Evolutionary conservation across 352 stramenopile species (phyloP), one percentile per base, ranked within the genome.

Genomic region (Pythium folliculosum): DNA sequence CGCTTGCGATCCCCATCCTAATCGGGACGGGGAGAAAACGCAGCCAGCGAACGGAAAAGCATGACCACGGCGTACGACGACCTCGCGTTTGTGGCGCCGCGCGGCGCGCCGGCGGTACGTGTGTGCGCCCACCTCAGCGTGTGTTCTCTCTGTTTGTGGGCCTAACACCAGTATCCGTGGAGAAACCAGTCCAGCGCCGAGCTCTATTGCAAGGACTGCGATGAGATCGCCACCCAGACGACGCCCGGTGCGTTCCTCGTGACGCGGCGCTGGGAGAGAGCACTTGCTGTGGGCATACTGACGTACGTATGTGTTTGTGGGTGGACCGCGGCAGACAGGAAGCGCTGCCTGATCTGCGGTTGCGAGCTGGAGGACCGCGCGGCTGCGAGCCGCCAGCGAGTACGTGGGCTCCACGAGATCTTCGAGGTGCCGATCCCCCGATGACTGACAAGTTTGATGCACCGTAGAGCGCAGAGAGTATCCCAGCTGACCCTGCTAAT

Each of bases 11-110:
- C 44, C 21, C 25, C 19, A 61, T 47, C 22, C 23, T 12, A 60
- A 43, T 38, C 23, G 17, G 50, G 44, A 12, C 27, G 1, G 23
- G 35, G 12, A 14, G 35, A n/a, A n/a, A n/a, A n/a, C n/a, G n/a
- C n/a, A n/a, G n/a, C 22, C 16, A 38, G 19, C 16, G 5, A 60
- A 69, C 27, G 38, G 38, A 44, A 44, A 44, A 44, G n/a, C 17
- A 91, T 91, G 57, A 25, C 57, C 78, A 70, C 80, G 38, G 86
- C 84, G 21, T 92, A 89, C 72, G 84, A 92, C 70, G 84, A 92
- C 63, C 72, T 92, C 50, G 84, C 84, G 19, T 92, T 92, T 70
- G 77, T 62, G 68, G 67, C 54, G 21, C 53, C 56, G 25, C 52
- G 16, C 60, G 56, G 45, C 58, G 66, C 59, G 37, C 27, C 40